A percentile compares a stretch with the other conserved stretches of the same genome.
Evolutionary conservation across 2,329 filamentous ascomycete genomes (phyloP).

Genomic region (Fusarium equiseti): DNA sequence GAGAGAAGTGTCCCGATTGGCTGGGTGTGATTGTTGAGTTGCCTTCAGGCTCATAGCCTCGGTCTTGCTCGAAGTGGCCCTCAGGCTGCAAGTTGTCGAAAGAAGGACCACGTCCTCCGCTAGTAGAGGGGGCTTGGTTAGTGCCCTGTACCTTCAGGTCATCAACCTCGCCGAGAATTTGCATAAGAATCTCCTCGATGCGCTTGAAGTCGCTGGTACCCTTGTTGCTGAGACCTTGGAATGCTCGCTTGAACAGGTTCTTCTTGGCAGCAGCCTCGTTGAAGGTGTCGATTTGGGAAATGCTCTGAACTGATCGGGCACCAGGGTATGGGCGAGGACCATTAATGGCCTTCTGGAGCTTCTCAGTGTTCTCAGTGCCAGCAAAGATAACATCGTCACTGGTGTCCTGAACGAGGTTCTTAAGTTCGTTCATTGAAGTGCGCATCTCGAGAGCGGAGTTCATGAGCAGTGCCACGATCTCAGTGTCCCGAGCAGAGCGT

Average conservation of each 20-base stretch:
- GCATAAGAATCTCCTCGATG: slow-evolving; percentile 92
- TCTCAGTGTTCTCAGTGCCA: slow-evolving; percentile 88
- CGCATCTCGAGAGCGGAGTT: slow-evolving; percentile 97
- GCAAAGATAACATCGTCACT: slow-evolving; percentile 86
- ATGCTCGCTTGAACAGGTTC: slow-evolving; percentile 93
- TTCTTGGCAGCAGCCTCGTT: slow-evolving; percentile 79
- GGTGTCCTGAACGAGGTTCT: slow-evolving; percentile 88
- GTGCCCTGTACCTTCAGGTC: slow-evolving; percentile 75
- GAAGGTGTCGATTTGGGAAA: slow-evolving; percentile 65
- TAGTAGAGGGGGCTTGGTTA: slow-evolving; percentile 53
- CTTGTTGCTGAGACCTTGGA: slow-evolving; percentile 90
- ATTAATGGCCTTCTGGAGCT: slow-evolving; percentile 83
- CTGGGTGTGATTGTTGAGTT: slow-evolving; percentile 77
- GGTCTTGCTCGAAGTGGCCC: slow-evolving; percentile 74
- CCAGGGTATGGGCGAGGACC: slow-evolving; percentile 87
- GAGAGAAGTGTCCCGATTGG: slow-evolving; percentile 81
- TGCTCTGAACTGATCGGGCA: slow-evolving; percentile 70
- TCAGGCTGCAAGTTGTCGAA: slow-evolving; percentile 76
- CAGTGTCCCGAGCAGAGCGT: slow-evolving; percentile 93
- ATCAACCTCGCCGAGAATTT: slow-evolving; percentile 92
- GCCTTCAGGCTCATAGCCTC: slow-evolving; percentile 86
- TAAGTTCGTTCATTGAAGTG: slow-evolving; percentile 95
- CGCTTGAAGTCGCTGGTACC: slow-evolving; percentile 88
- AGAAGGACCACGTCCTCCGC: slow-evolving; percentile 69
- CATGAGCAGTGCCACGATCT: slow-evolving; percentile 94